A percentile compares a stretch with the other conserved stretches of the same genome.
Conservation (phyloP, 768 basidiomycete genomes). For the Lactarius sanguifluus region DNA sequence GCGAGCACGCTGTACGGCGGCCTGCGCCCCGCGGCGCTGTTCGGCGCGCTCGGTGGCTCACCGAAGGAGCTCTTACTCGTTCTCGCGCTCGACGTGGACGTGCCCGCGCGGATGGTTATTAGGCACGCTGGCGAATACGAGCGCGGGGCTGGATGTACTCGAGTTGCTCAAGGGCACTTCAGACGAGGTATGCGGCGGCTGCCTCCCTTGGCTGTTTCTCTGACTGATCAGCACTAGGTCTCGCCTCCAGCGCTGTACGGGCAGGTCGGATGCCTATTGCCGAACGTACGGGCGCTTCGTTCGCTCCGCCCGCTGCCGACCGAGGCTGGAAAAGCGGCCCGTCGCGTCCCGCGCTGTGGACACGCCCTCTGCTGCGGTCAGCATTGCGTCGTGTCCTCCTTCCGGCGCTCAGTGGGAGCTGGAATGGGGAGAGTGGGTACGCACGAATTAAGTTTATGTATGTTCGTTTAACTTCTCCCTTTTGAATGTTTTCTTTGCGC, state of each 20-base stretch:
- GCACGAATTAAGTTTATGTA: not conserved
- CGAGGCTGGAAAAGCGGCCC: conserved; percentile 38
- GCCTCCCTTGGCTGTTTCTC: not conserved
- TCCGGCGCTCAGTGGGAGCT: conserved; percentile 35
- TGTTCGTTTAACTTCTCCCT: not conserved
- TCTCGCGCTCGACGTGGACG: conserved; percentile 33
- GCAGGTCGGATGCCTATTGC: conserved; percentile 33
- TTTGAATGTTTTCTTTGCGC: not conserved
- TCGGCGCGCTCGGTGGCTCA: conserved; percentile 31
- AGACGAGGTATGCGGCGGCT: conserved; percentile 34
- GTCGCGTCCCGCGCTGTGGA: conserved; percentile 33
- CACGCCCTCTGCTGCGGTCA: conserved; percentile 34
- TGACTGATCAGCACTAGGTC: conserved; percentile 5
- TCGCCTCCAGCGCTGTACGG: conserved; percentile 34
- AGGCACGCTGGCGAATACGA: conserved; percentile 35
- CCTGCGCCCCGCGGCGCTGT: conserved; percentile 36
- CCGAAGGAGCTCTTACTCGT: conserved; percentile 27
- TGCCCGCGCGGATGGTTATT: conserved; percentile 37
- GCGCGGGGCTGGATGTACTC: conserved; percentile 33
- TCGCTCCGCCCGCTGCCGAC: conserved; percentile 38
- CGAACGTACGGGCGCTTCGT: conserved; percentile 34
- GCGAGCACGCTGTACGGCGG: conserved; percentile 39
- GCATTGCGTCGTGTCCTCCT: conserved; percentile 33
- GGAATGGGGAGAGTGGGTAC: conserved; percentile 7
- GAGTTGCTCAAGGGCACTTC: conserved; percentile 34